Evolutionary conservation across 2,329 filamentous ascomycete genomes (phyloP).

Genomic region (Pseudogymnoascus sp.): DNA sequence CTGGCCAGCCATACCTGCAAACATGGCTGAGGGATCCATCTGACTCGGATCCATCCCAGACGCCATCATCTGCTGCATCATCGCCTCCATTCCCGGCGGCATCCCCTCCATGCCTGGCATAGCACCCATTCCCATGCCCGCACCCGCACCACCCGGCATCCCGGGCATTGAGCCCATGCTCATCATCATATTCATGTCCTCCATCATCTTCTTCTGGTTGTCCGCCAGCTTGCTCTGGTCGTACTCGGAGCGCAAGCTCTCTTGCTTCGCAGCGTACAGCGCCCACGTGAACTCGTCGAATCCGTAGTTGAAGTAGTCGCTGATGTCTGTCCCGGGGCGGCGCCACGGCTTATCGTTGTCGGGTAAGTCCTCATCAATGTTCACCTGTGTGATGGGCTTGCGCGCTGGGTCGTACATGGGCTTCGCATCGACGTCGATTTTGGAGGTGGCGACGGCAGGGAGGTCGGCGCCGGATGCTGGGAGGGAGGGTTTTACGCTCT

Average conservation of each 20-base stretch:
- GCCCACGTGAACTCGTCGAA: conserved; percentile 99
- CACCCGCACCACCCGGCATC: conserved; percentile 35
- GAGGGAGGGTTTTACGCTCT: conserved; percentile 28
- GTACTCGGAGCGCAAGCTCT: conserved; percentile 68
- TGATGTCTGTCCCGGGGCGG: conserved; percentile 85
- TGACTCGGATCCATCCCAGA: conserved; percentile 58
- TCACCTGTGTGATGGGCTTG: conserved; percentile 70
- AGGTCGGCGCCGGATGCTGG: conserved; percentile 40
- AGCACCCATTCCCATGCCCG: conserved; percentile 30
- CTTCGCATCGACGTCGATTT: conserved; percentile 75
- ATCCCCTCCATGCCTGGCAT: conserved; percentile 58
- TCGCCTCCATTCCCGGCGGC: conserved; percentile 57
- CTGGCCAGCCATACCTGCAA: conserved; percentile 46
- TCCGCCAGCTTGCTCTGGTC: conserved; percentile 56
- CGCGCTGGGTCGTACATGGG: conserved; percentile 73
- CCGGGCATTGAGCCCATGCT: conserved; percentile 40
- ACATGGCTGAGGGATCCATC: conserved; percentile 60
- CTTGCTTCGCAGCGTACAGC: conserved; percentile 84
- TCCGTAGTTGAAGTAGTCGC: conserved; percentile 98
- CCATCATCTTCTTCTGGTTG: conserved; percentile 72
- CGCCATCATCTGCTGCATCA: conserved; percentile 66
- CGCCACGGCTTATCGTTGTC: conserved; percentile 92
- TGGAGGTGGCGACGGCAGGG: conserved; percentile 68
- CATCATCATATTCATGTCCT: conserved; percentile 66
- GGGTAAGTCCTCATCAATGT: conserved; percentile 53